These are phyloP conservation scores for Sporothrix curviconia DNA, from an alignment of 2,329 filamentous ascomycete species.

Conservation along the genomic window DNA sequence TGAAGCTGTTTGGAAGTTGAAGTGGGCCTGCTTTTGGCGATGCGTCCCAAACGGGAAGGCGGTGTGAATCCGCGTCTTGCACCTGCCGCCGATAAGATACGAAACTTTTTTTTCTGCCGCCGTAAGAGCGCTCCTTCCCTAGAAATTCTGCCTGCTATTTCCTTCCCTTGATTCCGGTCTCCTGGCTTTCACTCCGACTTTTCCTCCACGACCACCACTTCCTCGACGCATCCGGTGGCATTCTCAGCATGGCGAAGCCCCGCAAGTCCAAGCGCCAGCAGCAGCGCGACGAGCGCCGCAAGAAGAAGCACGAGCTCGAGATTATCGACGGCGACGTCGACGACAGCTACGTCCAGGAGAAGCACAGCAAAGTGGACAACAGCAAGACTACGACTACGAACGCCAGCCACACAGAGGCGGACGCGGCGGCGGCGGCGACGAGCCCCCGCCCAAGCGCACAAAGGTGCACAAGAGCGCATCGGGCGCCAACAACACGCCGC, in stretches of 20 bases:
- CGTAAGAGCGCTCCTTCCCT: no score
- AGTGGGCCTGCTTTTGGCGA: no score
- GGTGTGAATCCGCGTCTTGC: conserved; percentile 9
- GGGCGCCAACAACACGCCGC: conserved; percentile 13
- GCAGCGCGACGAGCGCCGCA: conserved; percentile 32
- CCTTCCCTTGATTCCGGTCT: no score
- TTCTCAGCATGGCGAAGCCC: conserved; percentile 27
- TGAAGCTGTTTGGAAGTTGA: no score
- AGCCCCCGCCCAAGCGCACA: not conserved
- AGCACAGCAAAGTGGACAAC: not conserved
- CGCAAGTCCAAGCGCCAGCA: conserved; percentile 33
- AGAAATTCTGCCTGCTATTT: no score
- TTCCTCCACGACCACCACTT: not conserved
- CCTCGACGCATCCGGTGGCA: no score
- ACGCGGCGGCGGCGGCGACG: not conserved
- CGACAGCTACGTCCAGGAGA: conserved; percentile 13
- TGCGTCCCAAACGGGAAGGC: not conserved
- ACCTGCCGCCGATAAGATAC: conserved; percentile 12
- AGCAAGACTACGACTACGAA: no score
- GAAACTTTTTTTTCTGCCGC: conserved; percentile 15
- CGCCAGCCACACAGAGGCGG: not conserved
- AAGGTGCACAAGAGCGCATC: conserved; percentile 3
- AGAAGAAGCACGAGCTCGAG: conserved; percentile 28
- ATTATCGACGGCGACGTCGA: conserved; percentile 23
- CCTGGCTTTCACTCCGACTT: not conserved